Evolutionary conservation across 345 rosid species (phyloP).

Genomic region (Psidium friedrichsthalianum): DNA sequence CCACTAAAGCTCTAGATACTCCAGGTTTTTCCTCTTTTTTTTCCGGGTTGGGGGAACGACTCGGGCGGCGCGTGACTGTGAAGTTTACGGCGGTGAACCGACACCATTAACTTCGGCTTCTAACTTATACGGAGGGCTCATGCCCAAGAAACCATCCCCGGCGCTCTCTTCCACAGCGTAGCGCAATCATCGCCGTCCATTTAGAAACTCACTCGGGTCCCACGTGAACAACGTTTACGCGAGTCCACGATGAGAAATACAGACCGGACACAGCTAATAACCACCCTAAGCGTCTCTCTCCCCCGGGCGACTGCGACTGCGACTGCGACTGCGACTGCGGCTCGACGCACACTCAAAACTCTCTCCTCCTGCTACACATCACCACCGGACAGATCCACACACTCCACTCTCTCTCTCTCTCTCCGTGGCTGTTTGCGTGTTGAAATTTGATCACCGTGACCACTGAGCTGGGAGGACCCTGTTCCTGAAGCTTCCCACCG

Average conservation of each 20-base stretch:
- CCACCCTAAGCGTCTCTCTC: background rate
- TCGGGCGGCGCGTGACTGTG: background rate
- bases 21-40: accelerated
- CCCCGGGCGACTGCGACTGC: background rate
- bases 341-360: background rate
- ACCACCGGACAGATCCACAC: background rate
- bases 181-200: background rate
- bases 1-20: background rate
- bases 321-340: background rate
- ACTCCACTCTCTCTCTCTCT: background rate
- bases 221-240: background rate
- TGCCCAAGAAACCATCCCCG: background rate
- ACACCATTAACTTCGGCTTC: background rate
- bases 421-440: background rate
- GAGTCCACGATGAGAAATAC: background rate
- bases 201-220: background rate
- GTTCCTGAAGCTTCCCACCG: background rate
- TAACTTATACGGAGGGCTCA: background rate
- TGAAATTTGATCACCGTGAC: background rate
- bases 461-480: background rate
- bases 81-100: background rate
- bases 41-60: background rate
- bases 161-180: background rate
- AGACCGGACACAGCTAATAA: background rate
- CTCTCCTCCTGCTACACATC: background rate